These are phyloP conservation scores for Tolypocladium guangdongense DNA, from an alignment of 2,329 filamentous ascomycete species.

Conservation along the genomic window DNA sequence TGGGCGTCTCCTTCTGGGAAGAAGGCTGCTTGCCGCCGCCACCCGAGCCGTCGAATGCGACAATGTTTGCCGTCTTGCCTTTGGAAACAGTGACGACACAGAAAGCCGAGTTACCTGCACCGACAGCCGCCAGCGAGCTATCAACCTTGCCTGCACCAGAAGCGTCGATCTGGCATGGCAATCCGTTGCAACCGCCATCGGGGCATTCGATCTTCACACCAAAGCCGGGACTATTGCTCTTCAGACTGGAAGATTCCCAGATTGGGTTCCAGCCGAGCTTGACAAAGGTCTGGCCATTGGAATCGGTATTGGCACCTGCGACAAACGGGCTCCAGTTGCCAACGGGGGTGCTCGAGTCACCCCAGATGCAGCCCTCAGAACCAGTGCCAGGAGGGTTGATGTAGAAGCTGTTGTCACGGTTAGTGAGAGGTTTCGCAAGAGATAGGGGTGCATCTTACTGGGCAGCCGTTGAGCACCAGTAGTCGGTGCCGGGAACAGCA, in stretches of 20 bases:
- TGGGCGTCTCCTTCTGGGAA: background rate
- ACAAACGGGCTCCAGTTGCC: conserved; percentile 75
- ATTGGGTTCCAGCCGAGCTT: conserved; percentile 72
- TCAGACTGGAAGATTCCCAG: conserved; percentile 48
- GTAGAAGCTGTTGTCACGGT: conserved; percentile 50
- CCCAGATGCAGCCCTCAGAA: conserved; percentile 60
- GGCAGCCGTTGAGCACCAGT: conserved; percentile 63
- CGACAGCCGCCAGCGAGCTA: conserved; percentile 41
- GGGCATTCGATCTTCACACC: conserved; percentile 62
- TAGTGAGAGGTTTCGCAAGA: conserved; percentile 3
- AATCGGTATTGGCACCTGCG: conserved; percentile 61
- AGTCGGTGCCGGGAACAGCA: conserved; percentile 57
- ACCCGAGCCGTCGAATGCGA: conserved; percentile 43
- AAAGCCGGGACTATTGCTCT: conserved; percentile 52
- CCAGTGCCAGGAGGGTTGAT: conserved; percentile 64
- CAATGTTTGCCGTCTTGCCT: conserved; percentile 55
- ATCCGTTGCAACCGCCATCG: conserved; percentile 53
- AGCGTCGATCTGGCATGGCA: conserved; percentile 65
- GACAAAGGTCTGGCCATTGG: conserved; percentile 55
- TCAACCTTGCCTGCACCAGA: conserved; percentile 45
- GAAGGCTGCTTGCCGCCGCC: conserved; percentile 15
- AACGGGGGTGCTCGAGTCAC: conserved; percentile 45
- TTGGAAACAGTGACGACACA: conserved; percentile 67
- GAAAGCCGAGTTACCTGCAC: conserved; percentile 59
- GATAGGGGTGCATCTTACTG: conserved; percentile 44